Evolutionary conservation across 1,284 basidiomycete species (phyloP), one percentile per base, ranked within the genome.

Genomic region (Waitea zeae): DNA sequence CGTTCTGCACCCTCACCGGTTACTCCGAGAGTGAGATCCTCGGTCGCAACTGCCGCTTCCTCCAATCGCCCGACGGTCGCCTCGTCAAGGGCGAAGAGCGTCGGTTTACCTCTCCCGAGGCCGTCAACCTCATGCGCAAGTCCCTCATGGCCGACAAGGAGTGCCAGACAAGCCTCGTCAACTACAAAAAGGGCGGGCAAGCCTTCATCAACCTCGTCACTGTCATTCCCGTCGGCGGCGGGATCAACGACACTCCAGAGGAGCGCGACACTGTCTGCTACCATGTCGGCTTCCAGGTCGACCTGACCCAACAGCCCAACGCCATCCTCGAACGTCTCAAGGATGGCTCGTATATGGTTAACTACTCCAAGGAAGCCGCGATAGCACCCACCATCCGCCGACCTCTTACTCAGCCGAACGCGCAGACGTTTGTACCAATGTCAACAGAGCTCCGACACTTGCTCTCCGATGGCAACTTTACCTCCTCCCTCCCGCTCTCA

Each of bases 261-360:
- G 67, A 69, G 44, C 59, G 59, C 26, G 61, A 65, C 36, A 66
- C 78, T 24, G 66, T 86, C 30, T 74, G 75, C 14, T 95, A 83
- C 51, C 78, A 87, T 46, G 79, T 97, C 39, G 92, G 92, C 2
- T 96, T 97, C 62, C 82, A 88, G 53, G 78, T 89, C 35, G 87
- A 95, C 52, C 62, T 96, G 32, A 77, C 78, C 18, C 75, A 82
- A 47, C 87, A 92, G 56, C 89, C 88, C 2, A 75, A 75, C 47
- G 71, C 72, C 0, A 89, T 95, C 41, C 56, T 92, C 34, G 67
- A 76, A 39, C 80, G 75, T 46, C 64, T 89, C 38, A 56, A 65
- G 14, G 72, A 82, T 43, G 84, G 84, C n/a, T 69, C 62, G 24
- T 86, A 84, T 48, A 57, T 70, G 34, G 62, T 70, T 44, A 66